Evolutionary conservation across 768 basidiomycete genomes (phyloP).

Genomic region (Vararia minispora): DNA sequence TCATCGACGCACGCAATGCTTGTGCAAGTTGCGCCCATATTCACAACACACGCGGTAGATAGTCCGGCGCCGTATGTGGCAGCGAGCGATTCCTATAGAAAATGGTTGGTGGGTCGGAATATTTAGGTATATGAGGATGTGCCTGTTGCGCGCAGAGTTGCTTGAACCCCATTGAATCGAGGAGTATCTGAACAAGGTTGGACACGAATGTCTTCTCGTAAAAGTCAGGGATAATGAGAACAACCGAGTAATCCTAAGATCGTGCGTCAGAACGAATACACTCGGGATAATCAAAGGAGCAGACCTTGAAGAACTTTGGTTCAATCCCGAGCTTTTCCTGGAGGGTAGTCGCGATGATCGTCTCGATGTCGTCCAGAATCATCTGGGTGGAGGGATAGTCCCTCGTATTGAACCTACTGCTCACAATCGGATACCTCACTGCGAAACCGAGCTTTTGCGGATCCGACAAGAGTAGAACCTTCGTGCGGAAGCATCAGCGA

Average conservation of each 20-base stretch:
- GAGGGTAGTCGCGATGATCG: constrained; percentile 53
- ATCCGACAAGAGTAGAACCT: constrained; percentile 65
- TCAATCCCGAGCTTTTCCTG: constrained; percentile 46
- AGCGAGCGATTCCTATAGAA: constrained; percentile 71
- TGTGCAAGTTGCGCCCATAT: constrained; percentile 79
- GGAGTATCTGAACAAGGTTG: constrained; percentile 60
- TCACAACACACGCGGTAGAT: constrained; percentile 90
- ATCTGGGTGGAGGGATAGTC: constrained; percentile 66
- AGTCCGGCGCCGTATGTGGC: constrained; percentile 95
- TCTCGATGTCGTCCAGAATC: constrained; percentile 68
- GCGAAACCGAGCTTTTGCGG: constrained; percentile 57
- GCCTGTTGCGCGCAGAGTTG: constrained; percentile 91
- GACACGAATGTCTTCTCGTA: constrained; percentile 79
- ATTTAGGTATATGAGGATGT: background rate
- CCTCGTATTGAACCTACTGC: constrained; percentile 70
- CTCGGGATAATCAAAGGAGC: constrained; percentile 5
- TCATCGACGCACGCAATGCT: constrained; percentile 93
- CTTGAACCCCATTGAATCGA: constrained; percentile 81
- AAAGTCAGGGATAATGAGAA: constrained; percentile 88
- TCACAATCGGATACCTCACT: constrained; percentile 75
- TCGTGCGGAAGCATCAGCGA: background rate
- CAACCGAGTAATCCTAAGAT: constrained; percentile 69
- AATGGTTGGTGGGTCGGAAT: constrained; percentile 1
- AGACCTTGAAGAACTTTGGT: constrained; percentile 47
- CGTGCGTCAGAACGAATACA: constrained; percentile 5